Evolutionary conservation across 305 asterid species (phyloP), one percentile per base, ranked within the genome.

Genomic region (Galium porrigens): DNA sequence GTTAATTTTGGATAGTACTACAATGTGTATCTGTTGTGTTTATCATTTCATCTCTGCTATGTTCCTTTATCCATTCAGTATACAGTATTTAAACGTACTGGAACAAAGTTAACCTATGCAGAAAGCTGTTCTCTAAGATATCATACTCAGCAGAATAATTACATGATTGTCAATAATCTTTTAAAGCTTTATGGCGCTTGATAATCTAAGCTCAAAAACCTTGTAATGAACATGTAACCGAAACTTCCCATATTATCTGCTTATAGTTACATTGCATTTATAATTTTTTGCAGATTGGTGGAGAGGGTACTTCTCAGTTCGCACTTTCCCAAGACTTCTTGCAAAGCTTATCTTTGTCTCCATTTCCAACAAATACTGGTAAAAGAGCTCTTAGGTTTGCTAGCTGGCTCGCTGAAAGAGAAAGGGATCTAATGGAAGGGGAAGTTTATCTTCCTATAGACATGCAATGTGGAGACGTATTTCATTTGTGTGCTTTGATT

Each of bases 381-480:
- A 83, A 79, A 76, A 84, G 87, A 76, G 91, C 95, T 80, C 79
- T 78, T 67, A 81, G 73, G 77, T 80, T 89, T 82, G 70, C 81
- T 65, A 69, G 69, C 69, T 89, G 95, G 99, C 95, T 92, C 75
- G 79, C 77, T 61, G 90, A 87, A 72, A 84, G 83, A 74, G 89
- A 84, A 66, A 81, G 70, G 67, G 87, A 83, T 68, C 74, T 92
- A 77, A 79, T 85, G 60, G 94, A 84, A 71, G 91, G 74, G 70
- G 95, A 84, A 71, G 41, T 85, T 72, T 82, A 85, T 65, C 84
- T 81, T 72, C 85, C 95, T 61, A 72, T 71, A 53, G 89, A 89
- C 74, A 75, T 92, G 74, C 95, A 85, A 74, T 92, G 95, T 74
- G 96, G 96, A 65, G 99, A 92, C 80, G 71, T 83, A 63, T 75